These are phyloP conservation scores for Xerocomellus amylosporus DNA, from an alignment of 768 basidiomycete species.

Conservation along the genomic window DNA sequence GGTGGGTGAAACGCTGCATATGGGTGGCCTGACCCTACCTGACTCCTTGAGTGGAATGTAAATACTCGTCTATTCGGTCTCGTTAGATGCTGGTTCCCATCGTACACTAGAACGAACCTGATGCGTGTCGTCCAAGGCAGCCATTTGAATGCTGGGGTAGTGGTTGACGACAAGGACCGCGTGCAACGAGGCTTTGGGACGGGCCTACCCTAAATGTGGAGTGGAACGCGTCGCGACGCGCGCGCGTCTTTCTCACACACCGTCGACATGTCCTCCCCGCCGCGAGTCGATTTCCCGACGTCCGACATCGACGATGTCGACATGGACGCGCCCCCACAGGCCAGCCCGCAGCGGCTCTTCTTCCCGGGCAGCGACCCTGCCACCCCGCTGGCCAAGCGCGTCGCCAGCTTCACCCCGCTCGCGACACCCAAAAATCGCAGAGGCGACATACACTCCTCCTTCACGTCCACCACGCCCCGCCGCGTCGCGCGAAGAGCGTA, in stretches of 20 bases:
- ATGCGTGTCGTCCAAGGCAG: constrained; percentile 22
- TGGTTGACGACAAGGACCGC: background rate
- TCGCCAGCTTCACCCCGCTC: constrained; percentile 24
- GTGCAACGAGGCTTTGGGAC: background rate
- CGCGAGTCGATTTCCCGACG: constrained; percentile 60
- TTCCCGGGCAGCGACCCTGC: constrained; percentile 37
- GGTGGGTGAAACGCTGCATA: background rate
- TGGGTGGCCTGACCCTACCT: constrained; percentile 16
- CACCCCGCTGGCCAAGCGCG: constrained; percentile 45
- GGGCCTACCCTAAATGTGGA: constrained; percentile 47
- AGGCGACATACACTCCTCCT: constrained; percentile 27
- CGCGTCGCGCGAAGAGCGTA: constrained; percentile 20
- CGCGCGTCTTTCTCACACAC: constrained; percentile 16
- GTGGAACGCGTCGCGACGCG: constrained; percentile 57
- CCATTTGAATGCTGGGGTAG: constrained; percentile 8
- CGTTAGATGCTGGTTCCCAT: constrained; percentile 3
- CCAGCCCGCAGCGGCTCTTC: constrained; percentile 24
- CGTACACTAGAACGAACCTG: constrained; percentile 22
- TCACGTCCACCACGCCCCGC: constrained; percentile 35
- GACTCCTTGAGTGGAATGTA: constrained; percentile 28
- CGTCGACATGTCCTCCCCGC: constrained; percentile 58
- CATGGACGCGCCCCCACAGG: constrained; percentile 40
- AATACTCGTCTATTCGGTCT: constrained; percentile 22
- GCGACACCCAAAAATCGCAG: constrained; percentile 47
- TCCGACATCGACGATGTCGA: constrained; percentile 55